Base-by-base conservation (phyloP, 2,329 filamentous ascomycete species). In the Pseudogymnoascus sp. region DNA sequence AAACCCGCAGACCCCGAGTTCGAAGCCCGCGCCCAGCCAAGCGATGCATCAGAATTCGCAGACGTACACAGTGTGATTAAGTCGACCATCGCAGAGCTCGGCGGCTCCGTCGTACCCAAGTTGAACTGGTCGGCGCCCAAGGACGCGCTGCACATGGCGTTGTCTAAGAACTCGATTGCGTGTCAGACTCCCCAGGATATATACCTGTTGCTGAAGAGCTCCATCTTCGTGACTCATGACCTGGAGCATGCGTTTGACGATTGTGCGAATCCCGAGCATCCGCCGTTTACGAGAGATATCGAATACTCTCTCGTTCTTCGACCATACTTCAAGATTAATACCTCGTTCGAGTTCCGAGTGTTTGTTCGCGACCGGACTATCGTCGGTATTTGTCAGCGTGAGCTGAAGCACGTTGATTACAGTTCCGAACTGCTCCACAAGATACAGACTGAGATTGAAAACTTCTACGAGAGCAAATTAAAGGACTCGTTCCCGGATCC, bases 81-180 rank as follows among this genome's bases (percentile, higher is more conserved):
- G 73, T 79, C 84, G 23, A 89, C 84, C 44, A 97, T 99, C 66
- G 76, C 80, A 11, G 89, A 93, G 69, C 83, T 97, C 0, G 93
- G 91, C 15, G 93, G 93, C 64, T 86, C 88, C 65, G 93, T 96
- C 7, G 88, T 89, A 1, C 95, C 95, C 0, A 99, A 99, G 76
- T 79, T 99, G 56, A 97, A 97, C 78, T 99, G 95, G 95, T 97
- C 93, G 5, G 88, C 92, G 3, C 95, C 95, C 3, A 96, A 97
- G 75, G 95, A 99, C 73, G 95, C 95, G 7, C 91, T 90, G 21
- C 97, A 92, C 89, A 97, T 99, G 75, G 86, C 83, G 76, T 87
- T 76, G 77, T 74, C 93, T 82, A 76, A 87, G 70, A 99, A 99
- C 75, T 96, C 90, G 56, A 89, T 97, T 77, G 91, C 96, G 75